Conservation (phyloP, 306 rosid species). For the Ormosia emarginata region DNA sequence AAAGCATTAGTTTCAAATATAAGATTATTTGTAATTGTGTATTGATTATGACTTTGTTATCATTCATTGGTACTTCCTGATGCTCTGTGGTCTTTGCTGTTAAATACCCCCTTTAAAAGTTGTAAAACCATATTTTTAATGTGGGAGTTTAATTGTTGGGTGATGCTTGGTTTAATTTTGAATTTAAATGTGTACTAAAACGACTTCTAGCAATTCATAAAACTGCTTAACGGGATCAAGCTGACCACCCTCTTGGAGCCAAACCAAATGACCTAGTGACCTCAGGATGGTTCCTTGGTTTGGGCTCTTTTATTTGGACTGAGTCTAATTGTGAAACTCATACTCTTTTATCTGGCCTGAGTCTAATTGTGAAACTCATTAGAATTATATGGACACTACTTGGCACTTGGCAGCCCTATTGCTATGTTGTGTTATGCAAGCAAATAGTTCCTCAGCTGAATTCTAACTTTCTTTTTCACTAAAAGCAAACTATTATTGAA, state of each 20-base stretch:
- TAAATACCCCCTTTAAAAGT: no score
- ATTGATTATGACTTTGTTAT: not conserved
- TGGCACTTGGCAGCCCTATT: not conserved
- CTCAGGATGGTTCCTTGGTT: not conserved
- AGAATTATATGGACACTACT: not conserved
- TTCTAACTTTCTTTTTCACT: not conserved
- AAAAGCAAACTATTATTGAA: not conserved
- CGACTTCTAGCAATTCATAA: not conserved
- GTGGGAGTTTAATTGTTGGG: not conserved
- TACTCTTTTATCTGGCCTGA: not conserved
- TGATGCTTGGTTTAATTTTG: not conserved
- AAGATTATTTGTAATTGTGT: not conserved
- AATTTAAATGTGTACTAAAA: not conserved
- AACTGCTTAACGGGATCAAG: not conserved
- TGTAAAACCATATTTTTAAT: not conserved
- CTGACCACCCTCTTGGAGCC: not conserved
- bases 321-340: not conserved
- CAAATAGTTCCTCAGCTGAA: not conserved
- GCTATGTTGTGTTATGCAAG: not conserved
- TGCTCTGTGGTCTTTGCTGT: not conserved
- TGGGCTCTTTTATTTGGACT: not conserved
- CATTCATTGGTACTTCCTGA: not conserved
- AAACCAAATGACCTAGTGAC: not conserved
- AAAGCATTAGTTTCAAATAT: not conserved
- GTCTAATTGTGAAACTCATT: not conserved